Evolutionary conservation across 345 rosid genomes (phyloP).

Genomic region (Eucalyptus marginata): DNA sequence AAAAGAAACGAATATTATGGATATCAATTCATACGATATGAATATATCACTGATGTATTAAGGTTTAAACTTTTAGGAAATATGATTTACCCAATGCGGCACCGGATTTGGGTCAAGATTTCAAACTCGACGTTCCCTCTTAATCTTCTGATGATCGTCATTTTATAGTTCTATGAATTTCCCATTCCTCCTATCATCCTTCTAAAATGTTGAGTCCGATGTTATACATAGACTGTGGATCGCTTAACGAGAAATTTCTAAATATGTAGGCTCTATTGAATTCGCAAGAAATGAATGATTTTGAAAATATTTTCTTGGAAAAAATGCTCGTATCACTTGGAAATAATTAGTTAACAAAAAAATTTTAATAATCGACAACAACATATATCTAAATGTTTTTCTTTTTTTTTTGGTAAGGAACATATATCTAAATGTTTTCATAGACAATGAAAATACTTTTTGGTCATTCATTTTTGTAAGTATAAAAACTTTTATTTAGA

Average conservation of each 20-base stretch:
- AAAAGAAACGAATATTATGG: neutral
- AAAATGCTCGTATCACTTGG: accelerated
- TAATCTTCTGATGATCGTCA: neutral
- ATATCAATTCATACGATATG: neutral
- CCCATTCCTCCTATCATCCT: neutral
- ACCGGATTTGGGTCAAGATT: neutral
- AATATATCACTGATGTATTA: too few relatives aligned
- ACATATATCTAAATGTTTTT: neutral
- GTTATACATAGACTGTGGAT: neutral
- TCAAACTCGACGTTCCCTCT: neutral
- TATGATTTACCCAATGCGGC: neutral
- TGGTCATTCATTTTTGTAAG: neutral
- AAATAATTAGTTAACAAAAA: neutral
- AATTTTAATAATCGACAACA: neutral
- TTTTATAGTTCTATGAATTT: neutral
- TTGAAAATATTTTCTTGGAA: neutral
- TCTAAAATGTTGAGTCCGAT: neutral
- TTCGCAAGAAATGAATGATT: accelerated
- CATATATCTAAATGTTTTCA: neutral
- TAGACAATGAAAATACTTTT: neutral
- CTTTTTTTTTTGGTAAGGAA: too few relatives aligned
- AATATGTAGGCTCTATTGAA: neutral
- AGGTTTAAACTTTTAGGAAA: neutral
- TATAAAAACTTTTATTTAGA: too few relatives aligned
- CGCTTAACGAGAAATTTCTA: accelerated